Evolutionary conservation across 805 yeast species (phyloP), one percentile per base, ranked within the genome.

Genomic region (Lipomyces orientalis): DNA sequence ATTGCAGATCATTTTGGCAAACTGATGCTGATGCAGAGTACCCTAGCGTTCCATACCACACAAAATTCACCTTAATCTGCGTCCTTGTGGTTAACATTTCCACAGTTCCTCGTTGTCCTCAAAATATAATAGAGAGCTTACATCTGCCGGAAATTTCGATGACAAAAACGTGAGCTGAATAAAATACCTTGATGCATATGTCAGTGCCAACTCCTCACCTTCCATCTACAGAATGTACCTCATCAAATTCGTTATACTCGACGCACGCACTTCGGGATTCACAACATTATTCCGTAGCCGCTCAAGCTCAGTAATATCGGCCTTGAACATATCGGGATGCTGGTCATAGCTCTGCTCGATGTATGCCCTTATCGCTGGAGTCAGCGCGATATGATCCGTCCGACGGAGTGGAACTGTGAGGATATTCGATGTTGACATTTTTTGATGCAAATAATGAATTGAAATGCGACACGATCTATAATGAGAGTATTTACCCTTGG

Each of bases 1-100:
- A 87, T 31, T 76, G 70, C 4, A 90, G 75, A 0, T 92, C 86
- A 34, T 78, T 76, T 51, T 80, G 74, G 59, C 78, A 80, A 19
- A 82, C 79, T 7, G 67, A 85, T 0, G 86, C 85, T 7, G 82
- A 77, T 1, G 84, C 81, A 22, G 87, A 80, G 62, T 84, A 84
- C 0, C 90, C 88, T 4, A 90, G 78, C 0, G 91, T 85, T 29
- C 88, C 88, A 74, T 80, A 85, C 98, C 98, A 94, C 0, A 86
- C 81, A 71, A 91, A 89, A 51, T 82, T 84, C 8, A 86, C 78
- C 7, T 70, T 65, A 35, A 71, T 65, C 74, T 68, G 31, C 33
- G 29, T 12, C 14, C 49, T 43, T 19, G n/a, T 16, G n/a, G 49
- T 35, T 29, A 62, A 8, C 12, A n/a, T 14, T 14, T 16, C 16